These are phyloP conservation scores for Cetradonia linearis DNA, from an alignment of 495 filamentous ascomycete genomes.

Conservation along the genomic window DNA sequence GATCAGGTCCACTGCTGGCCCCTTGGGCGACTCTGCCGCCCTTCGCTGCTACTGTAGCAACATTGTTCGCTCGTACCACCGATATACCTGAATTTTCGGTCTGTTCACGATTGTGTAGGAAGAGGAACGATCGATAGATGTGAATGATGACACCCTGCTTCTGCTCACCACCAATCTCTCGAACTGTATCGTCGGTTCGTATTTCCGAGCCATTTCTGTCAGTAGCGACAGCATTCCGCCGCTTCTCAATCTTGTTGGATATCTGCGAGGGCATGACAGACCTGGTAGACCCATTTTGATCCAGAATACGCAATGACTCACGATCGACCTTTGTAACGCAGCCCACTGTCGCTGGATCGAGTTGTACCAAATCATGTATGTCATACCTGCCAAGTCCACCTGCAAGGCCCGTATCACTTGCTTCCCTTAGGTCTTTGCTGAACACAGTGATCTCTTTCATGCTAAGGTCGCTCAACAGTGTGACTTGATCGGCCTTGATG, in stretches of 20 bases:
- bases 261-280: slow-evolving; percentile 84
- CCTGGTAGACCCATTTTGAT: slow-evolving; percentile 76
- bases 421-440: slow-evolving; percentile 90
- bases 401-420: slow-evolving; percentile 76
- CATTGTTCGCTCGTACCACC: slow-evolving; percentile 74
- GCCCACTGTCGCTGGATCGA: slow-evolving; percentile 84
- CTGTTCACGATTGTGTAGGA: slow-evolving; percentile 72
- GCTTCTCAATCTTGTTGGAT: slow-evolving; percentile 68
- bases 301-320: slow-evolving; percentile 78
- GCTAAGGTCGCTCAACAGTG: slow-evolving; percentile 78
- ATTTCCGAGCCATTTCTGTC: slow-evolving; percentile 93
- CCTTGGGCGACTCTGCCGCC: slow-evolving; percentile 56
- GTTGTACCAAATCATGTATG: slow-evolving; percentile 85
- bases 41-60: slow-evolving; percentile 83
- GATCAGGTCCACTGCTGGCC: slow-evolving; percentile 50
- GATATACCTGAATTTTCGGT: slow-evolving; percentile 84
- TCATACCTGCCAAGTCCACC: slow-evolving; percentile 74
- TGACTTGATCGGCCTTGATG: slow-evolving; percentile 82
- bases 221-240: slow-evolving; percentile 76
- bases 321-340: slow-evolving; percentile 92
- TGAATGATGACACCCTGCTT: slow-evolving; percentile 81
- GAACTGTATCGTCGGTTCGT: slow-evolving; percentile 79
- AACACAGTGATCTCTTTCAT: slow-evolving; percentile 95
- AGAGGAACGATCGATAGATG: slow-evolving; percentile 81
- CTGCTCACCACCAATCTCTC: slow-evolving; percentile 76